phyloP scores from a whole-genome alignment of 768 basidiomycete genomes.

The Mrakia frigida region DNA sequence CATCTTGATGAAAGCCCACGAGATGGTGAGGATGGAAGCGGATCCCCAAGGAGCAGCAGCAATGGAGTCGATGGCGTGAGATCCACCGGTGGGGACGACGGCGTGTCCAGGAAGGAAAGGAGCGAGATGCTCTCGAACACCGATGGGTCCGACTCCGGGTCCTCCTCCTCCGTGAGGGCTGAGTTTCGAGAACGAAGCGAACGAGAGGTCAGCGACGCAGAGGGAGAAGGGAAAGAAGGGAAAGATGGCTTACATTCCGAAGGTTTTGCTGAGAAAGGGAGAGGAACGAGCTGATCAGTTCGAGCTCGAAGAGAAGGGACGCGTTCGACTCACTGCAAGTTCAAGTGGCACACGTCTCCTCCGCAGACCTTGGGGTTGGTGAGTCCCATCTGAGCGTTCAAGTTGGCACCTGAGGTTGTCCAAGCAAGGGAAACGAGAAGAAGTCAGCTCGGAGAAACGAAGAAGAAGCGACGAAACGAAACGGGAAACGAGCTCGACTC shows the following conservation, averaged over 20 bases:
- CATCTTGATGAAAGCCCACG: conserved; percentile 90
- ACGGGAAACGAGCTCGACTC: not conserved
- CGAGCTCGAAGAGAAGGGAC: not conserved
- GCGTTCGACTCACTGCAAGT: conserved; percentile 57
- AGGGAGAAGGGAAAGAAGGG: not conserved
- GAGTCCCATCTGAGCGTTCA: conserved; percentile 88
- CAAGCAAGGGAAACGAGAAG: not conserved
- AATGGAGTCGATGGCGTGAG: conserved; percentile 76
- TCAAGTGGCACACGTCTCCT: conserved; percentile 96
- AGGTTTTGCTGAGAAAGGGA: conserved; percentile 61
- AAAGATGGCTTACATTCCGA: conserved; percentile 66
- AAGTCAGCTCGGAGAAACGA: not conserved
- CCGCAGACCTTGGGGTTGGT: conserved; percentile 87
- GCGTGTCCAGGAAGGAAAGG: conserved; percentile 93
- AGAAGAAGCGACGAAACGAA: not conserved
- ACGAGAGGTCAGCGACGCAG: not conserved
- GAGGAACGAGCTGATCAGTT: not conserved
- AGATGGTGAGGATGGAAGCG: conserved; percentile 61
- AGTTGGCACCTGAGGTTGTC: conserved; percentile 68
- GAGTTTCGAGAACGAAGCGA: not conserved
- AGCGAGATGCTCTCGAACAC: conserved; percentile 84
- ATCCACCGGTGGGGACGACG: conserved; percentile 59
- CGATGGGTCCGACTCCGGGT: conserved; percentile 83
- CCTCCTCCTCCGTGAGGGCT: conserved; percentile 97
- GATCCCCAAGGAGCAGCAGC: conserved; percentile 91